phyloP scores from a whole-genome alignment of 2,329 filamentous ascomycete genomes.

The Graphilbum fragrans region DNA sequence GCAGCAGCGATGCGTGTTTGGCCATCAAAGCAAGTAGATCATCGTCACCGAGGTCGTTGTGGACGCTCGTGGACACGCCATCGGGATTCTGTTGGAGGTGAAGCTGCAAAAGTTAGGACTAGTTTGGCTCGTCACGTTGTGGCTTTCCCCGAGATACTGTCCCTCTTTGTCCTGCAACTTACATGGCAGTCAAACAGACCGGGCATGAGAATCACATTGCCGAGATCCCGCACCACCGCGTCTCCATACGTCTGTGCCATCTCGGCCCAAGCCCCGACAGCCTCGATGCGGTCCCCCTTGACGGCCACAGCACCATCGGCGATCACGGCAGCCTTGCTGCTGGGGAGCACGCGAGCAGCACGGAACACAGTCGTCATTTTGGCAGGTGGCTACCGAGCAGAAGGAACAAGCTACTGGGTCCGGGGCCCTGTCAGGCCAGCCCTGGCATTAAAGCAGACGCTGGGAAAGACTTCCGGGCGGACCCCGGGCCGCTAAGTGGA shows the following conservation, averaged over 20 bases:
- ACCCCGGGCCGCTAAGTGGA: neutral
- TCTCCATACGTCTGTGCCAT: neutral
- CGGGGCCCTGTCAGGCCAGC: neutral
- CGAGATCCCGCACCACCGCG: constrained; percentile 3
- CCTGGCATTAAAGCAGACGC: no score
- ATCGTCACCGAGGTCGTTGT: constrained; percentile 1
- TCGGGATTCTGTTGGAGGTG: constrained; percentile 6
- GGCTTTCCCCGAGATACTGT: no score
- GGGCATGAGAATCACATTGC: constrained; percentile 8
- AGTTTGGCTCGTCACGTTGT: no score
- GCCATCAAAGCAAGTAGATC: constrained; percentile 7
- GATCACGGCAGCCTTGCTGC: constrained; percentile 4
- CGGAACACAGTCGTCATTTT: constrained; percentile 2
- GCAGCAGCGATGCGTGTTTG: constrained; percentile 5
- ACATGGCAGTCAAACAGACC: constrained; percentile 10
- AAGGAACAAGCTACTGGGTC: neutral
- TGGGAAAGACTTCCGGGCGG: neutral
- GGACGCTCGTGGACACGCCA: neutral
- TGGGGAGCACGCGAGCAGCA: constrained; percentile 5
- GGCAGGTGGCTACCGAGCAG: neutral
- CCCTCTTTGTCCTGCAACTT: neutral
- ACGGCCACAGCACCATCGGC: constrained; percentile 7
- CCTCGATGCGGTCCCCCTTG: constrained; percentile 1
- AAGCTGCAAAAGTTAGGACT: neutral
- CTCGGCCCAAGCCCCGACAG: constrained; percentile 4